Conservation (phyloP, 495 filamentous ascomycete species). For the Penicillium bovifimosum region DNA sequence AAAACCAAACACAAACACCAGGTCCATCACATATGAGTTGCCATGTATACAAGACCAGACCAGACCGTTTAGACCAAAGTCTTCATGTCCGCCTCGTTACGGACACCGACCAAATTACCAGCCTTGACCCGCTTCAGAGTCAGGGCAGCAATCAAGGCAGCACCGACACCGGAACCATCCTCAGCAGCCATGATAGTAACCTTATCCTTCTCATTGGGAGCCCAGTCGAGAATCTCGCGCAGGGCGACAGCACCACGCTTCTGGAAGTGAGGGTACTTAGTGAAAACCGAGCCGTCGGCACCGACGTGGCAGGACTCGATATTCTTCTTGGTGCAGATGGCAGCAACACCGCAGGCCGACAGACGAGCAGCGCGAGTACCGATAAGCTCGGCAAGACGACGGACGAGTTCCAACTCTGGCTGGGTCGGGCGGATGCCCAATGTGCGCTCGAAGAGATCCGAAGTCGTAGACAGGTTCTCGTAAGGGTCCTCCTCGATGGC, state of each 20-base stretch:
- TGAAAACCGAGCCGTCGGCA: conserved; percentile 94
- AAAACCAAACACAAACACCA: background rate
- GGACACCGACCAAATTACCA: conserved; percentile 73
- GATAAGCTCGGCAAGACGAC: conserved; percentile 85
- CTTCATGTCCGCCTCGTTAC: conserved; percentile 56
- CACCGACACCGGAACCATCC: conserved; percentile 94
- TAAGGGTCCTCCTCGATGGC: conserved; percentile 91
- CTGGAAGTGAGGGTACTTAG: conserved; percentile 98
- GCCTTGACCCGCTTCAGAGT: conserved; percentile 79
- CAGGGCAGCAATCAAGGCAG: conserved; percentile 87
- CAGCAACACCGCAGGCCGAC: conserved; percentile 88
- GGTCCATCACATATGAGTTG: background rate
- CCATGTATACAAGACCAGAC: background rate
- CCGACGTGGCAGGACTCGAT: conserved; percentile 86
- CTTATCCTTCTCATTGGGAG: conserved; percentile 70
- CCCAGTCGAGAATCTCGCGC: conserved; percentile 92
- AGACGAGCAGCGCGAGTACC: conserved; percentile 90
- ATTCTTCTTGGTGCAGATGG: conserved; percentile 93
- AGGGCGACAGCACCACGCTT: conserved; percentile 80
- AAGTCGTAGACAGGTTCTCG: conserved; percentile 85
- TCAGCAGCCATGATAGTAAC: conserved; percentile 82
- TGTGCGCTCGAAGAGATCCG: conserved; percentile 68
- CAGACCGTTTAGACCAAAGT: conserved; percentile 22
- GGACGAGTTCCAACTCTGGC: conserved; percentile 78
- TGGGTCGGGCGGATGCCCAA: conserved; percentile 62